Percentiles rank a stretch among this genome's conserved stretches.
Evolutionary conservation across 1,139 yeast species (phyloP).

Genomic region (Protomyces pachydermus): DNA sequence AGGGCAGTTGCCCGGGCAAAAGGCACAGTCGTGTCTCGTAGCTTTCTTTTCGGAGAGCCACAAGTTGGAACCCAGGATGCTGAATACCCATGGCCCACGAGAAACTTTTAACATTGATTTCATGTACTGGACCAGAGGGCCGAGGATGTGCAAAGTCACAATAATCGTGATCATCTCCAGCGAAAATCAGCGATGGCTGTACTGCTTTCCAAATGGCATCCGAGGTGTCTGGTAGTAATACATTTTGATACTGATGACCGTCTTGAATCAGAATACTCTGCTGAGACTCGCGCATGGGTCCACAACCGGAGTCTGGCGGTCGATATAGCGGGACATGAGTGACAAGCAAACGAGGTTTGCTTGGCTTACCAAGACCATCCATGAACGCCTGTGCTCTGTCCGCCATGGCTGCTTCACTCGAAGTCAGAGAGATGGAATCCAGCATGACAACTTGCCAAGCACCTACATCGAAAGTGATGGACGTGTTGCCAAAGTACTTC

Average conservation of each 20-base stretch:
- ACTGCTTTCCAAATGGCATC: conserved; percentile 52
- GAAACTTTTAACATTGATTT: conserved; percentile 79
- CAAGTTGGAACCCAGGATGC: conserved; percentile 76
- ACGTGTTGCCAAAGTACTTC: conserved; percentile 64
- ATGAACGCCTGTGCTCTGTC: conserved; percentile 46
- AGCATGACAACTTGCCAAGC: conserved; percentile 64
- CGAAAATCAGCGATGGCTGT: conserved; percentile 64
- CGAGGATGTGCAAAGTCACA: conserved; percentile 43
- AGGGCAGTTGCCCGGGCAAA: conserved; percentile 34
- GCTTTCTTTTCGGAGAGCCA: conserved; percentile 44
- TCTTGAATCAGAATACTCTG: conserved; percentile 48
- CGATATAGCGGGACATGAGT: conserved; percentile 78
- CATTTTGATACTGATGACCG: conserved; percentile 79
- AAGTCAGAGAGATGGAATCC: conserved; percentile 76
- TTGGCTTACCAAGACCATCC: conserved; percentile 35
- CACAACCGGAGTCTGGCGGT: conserved; percentile 56
- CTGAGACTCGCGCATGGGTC: conserved; percentile 61
- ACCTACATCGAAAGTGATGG: conserved; percentile 57
- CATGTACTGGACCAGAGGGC: conserved; percentile 48
- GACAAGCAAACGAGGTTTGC: conserved; percentile 61
- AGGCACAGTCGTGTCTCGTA: conserved; percentile 34
- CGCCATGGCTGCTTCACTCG: conserved; percentile 45
- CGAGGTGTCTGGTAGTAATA: conserved; percentile 55
- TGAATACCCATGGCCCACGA: conserved; percentile 90
- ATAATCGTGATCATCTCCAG: conserved; percentile 97